Conservation (phyloP, 306 rosid genomes). For the Alnus glutinosa region DNA sequence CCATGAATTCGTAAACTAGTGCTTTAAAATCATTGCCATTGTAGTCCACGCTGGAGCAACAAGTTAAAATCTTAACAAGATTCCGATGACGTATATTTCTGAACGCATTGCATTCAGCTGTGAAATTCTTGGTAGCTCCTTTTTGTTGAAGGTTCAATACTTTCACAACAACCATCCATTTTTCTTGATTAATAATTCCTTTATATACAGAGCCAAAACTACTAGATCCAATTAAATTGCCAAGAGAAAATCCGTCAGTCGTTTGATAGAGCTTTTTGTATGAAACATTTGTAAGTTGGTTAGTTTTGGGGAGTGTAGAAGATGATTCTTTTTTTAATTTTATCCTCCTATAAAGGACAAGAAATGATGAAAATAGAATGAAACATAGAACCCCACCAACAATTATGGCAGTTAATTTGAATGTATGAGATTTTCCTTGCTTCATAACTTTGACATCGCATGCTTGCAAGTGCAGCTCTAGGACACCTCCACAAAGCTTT, state of each 20-base stretch:
- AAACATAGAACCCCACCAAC: no score
- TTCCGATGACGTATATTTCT: constrained; percentile 31
- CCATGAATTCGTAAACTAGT: constrained; percentile 32
- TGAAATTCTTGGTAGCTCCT: constrained; percentile 33
- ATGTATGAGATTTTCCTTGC: not conserved
- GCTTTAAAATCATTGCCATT: constrained; percentile 36
- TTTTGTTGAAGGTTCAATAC: constrained; percentile 32
- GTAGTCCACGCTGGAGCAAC: constrained; percentile 27
- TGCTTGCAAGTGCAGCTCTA: not conserved
- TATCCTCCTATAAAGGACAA: no score
- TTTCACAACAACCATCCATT: constrained; percentile 26
- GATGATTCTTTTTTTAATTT: no score
- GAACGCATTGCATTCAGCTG: constrained; percentile 21
- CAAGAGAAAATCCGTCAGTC: constrained; percentile 20
- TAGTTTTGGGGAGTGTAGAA: not conserved
- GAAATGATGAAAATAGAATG: no score
- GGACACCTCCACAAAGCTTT: constrained; percentile 27
- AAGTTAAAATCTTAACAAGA: constrained; percentile 27
- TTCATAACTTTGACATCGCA: constrained; percentile 22
- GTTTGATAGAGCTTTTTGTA: constrained; percentile 22
- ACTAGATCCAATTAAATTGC: constrained; percentile 17
- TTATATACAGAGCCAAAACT: constrained; percentile 9
- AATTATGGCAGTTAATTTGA: no score
- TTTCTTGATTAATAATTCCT: constrained; percentile 28
- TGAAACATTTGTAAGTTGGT: constrained; percentile 18